Percentiles rank a stretch among this genome's conserved stretches.
Conservation (phyloP, 2,329 filamentous ascomycete species). For the Grosmannia penicillata region DNA sequence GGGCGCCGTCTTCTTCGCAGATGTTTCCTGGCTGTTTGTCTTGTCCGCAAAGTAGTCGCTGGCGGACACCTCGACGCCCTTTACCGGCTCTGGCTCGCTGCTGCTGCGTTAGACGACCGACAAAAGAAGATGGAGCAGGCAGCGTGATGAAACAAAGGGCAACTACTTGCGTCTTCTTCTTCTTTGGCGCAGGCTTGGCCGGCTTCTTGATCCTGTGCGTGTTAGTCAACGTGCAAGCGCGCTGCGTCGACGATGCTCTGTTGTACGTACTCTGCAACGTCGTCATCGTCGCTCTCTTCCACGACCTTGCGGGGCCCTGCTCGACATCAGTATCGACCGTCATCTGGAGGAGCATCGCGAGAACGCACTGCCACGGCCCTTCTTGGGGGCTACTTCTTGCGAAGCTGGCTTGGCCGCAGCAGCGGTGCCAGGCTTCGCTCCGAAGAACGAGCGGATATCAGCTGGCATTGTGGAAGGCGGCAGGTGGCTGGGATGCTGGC, state of each 20-base stretch:
- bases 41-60: constrained; percentile 42
- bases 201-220: constrained; percentile 37
- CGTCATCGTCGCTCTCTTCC: constrained; percentile 12
- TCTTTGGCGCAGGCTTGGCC: constrained; percentile 31
- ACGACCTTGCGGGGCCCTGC: constrained; percentile 16
- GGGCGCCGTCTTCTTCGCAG: constrained; percentile 25
- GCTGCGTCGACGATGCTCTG: neutral
- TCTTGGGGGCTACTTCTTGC: constrained; percentile 16
- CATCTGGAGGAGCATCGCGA: neutral
- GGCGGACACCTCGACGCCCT: constrained; percentile 37
- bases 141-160: neutral
- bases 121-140: no score
- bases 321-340: constrained; percentile 1
- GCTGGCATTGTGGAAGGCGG: constrained; percentile 37
- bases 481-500: no score
- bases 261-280: constrained; percentile 19
- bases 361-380: constrained; percentile 10
- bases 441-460: constrained; percentile 64
- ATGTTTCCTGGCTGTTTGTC: constrained; percentile 23
- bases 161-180: constrained; percentile 36
- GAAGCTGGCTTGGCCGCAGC: constrained; percentile 22
- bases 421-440: constrained; percentile 36
- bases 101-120: no score
- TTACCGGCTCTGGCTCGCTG: constrained; percentile 23
- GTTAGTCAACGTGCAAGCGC: no score